These are phyloP conservation scores for Populus hybrid DNA, from an alignment of 441 rosid genomes.

Conservation along the genomic window DNA sequence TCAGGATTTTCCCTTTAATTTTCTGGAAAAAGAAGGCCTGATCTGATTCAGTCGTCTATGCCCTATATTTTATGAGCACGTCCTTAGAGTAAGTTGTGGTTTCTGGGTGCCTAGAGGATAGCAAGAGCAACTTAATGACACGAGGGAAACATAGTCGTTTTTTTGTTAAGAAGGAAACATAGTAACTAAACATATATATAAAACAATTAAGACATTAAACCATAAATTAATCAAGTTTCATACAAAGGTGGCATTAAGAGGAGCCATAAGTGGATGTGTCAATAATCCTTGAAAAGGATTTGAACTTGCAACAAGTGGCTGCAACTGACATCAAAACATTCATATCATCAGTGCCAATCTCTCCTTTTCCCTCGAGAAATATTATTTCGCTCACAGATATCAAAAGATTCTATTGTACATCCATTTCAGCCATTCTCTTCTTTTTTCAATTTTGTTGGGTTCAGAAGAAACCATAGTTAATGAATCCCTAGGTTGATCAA, in stretches of 20 bases:
- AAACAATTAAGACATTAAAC: no score
- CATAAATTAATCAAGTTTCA: background rate
- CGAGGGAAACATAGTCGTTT: background rate
- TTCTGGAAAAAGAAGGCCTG: background rate
- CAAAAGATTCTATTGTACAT: background rate
- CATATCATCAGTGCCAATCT: background rate
- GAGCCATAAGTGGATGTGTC: no score
- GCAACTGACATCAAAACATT: no score
- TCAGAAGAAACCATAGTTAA: background rate
- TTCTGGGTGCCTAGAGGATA: background rate
- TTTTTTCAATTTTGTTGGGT: conserved; percentile 8
- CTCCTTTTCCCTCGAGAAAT: background rate
- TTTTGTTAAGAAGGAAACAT: background rate
- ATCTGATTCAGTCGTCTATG: background rate
- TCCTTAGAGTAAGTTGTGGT: background rate
- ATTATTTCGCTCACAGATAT: background rate
- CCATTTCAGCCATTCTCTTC: background rate
- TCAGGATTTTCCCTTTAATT: background rate
- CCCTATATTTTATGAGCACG: conserved; percentile 10
- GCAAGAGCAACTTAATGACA: background rate
- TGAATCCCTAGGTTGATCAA: background rate
- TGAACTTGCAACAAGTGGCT: background rate
- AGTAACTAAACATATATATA: background rate
- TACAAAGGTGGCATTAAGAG: background rate
- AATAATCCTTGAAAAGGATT: background rate